Conservation (phyloP, 805 yeast species). For the Saccharomyces mikatae region DNA sequence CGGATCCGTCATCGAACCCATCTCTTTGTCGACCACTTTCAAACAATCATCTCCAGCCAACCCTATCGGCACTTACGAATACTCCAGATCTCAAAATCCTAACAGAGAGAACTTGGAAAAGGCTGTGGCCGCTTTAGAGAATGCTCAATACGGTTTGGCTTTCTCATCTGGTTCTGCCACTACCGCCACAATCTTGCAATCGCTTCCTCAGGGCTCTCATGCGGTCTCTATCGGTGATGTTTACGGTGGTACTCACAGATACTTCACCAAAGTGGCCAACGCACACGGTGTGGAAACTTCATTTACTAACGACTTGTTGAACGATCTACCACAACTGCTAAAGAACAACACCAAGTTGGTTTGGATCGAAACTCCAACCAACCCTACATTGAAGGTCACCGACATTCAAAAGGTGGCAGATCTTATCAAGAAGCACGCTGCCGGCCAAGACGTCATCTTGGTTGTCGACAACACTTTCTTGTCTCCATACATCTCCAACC, state of each 20-base stretch:
- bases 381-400: constrained; percentile 76
- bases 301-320: constrained; percentile 57
- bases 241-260: constrained; percentile 87
- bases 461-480: constrained; percentile 86
- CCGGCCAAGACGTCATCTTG: constrained; percentile 46
- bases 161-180: constrained; percentile 82
- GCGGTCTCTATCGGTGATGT: constrained; percentile 77
- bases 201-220: constrained; percentile 63
- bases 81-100: constrained; percentile 80
- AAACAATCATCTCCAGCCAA: constrained; percentile 70
- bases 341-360: constrained; percentile 61
- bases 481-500: constrained; percentile 82
- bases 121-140: constrained; percentile 72
- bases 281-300: constrained; percentile 66
- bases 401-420: constrained; percentile 58
- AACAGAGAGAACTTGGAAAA: constrained; percentile 75
- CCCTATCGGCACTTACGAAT: constrained; percentile 74
- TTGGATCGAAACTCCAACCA: constrained; percentile 85
- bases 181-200: constrained; percentile 69
- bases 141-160: constrained; percentile 67
- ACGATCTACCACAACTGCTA: constrained; percentile 49
- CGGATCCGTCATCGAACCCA: constrained; percentile 83
- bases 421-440: constrained; percentile 38
- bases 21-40: constrained; percentile 76
- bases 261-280: constrained; percentile 76